Base-by-base conservation (phyloP, 768 basidiomycete genomes). In the Suillus subaureus region DNA sequence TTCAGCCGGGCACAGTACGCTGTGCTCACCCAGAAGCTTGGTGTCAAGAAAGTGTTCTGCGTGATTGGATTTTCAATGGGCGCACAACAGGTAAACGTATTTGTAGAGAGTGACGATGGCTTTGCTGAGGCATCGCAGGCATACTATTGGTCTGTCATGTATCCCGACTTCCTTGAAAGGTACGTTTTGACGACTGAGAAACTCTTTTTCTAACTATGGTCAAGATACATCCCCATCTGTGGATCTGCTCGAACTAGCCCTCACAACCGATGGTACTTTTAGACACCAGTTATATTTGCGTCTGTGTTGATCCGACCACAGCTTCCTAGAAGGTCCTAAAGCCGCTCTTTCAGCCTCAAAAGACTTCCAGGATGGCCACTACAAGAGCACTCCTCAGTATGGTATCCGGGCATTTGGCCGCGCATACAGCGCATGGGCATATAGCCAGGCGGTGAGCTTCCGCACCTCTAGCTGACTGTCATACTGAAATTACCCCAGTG, bases 51-150 rank as follows among this genome's bases (percentile, higher is more conserved):
- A 66, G 73, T 84, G 1, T 81, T 76, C 63, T 79, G 81, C 35
- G 84, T 82, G 33, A 76, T 86, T 26, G 86, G 86, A 3, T 86
- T 87, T 67, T 86, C 85, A 4, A 88, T 88, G 87, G 85, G 86
- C 62, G 87, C 81, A 3, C 87, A 87, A 70, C 79, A 82, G 74
- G 80, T 80, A 56, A 26, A 64, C 16, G 35, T 13, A 6, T 40
- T 47, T 23, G 33, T 12, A 5, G 31, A 54, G 16, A 28, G 40
- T 12, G 42, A 28, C 26, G 8, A 13, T 28, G 26, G 2, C 16
- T 31, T 62, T 31, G 15, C 45, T 26, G 23, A 61, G 51, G 64
- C 11, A 35, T 37, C 61, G 43, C 26, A 87, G 84, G 81, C 85
- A 1, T 87, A 86, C 69, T 79, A 87, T 66, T 87, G 85, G 86